These are phyloP conservation scores for Botrytis cinerea DNA, from an alignment of 2,329 filamentous ascomycete species.

Conservation along the genomic window DNA sequence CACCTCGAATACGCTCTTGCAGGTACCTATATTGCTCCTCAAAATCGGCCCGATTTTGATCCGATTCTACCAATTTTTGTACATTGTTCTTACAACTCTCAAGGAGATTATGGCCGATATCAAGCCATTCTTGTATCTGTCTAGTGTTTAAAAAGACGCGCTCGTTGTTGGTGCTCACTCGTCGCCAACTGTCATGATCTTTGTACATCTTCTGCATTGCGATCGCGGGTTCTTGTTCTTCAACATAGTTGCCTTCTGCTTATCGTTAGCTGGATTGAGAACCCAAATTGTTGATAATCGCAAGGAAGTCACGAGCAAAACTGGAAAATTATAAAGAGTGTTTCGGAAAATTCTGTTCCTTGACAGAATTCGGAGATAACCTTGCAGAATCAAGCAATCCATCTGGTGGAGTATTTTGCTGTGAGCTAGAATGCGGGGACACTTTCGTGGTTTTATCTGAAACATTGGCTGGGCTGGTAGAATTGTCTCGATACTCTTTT, in stretches of 20 bases:
- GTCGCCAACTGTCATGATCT: neutral
- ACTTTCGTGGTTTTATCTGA: neutral
- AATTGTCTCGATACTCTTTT: neutral
- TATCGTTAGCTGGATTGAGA: constrained; percentile 11
- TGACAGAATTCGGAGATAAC: constrained; percentile 2
- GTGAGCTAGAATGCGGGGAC: neutral
- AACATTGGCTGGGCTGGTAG: neutral
- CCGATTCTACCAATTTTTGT: neutral
- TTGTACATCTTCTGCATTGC: neutral
- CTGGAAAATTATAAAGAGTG: neutral
- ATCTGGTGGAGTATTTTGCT: neutral
- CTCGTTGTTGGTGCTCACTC: neutral
- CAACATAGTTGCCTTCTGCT: neutral
- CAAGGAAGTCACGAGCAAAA: neutral
- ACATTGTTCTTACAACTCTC: neutral
- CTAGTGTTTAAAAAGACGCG: neutral
- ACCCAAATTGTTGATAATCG: neutral
- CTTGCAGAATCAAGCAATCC: neutral
- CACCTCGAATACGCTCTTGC: neutral
- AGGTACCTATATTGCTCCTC: neutral
- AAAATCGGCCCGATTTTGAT: neutral
- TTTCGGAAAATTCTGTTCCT: constrained; percentile 6
- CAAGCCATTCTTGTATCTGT: neutral
- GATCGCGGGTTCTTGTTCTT: neutral
- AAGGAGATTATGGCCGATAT: neutral